phyloP scores from a whole-genome alignment of 129 eudicot species.

The Lactuca sativa region DNA sequence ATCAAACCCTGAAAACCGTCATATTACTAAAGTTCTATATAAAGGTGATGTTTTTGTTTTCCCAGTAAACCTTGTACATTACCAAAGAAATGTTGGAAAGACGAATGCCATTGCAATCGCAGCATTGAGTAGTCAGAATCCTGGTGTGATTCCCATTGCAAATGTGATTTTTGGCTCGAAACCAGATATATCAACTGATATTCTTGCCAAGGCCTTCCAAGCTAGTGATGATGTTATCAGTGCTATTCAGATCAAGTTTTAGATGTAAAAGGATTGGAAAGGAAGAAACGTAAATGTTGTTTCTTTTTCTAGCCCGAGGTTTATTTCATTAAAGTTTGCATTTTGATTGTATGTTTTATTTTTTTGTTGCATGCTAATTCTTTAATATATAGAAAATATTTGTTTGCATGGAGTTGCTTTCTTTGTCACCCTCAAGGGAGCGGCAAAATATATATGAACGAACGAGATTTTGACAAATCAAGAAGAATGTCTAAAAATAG shows the following conservation, averaged over 20 bases:
- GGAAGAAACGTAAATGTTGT: too few species aligned
- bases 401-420: neutral
- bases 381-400: neutral
- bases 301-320: too few species aligned
- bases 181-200: constrained; percentile 28
- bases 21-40: constrained; percentile 18
- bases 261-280: neutral
- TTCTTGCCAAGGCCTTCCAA: constrained; percentile 39
- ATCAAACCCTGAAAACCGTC: constrained; percentile 31
- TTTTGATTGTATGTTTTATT: constrained; percentile 1
- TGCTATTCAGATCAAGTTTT: constrained; percentile 22
- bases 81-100: constrained; percentile 29
- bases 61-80: constrained; percentile 35
- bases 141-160: constrained; percentile 31
- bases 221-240: constrained; percentile 3
- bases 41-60: constrained; percentile 43
- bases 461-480: too few species aligned
- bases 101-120: constrained; percentile 27
- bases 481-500: too few species aligned
- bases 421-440: neutral
- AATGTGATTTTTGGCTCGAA: constrained; percentile 35
- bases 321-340: neutral
- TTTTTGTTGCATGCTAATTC: neutral
- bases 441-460: neutral
- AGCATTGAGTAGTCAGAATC: constrained; percentile 34